Conservation (phyloP, 805 yeast genomes). For the Lachancea thermotolerans region DNA sequence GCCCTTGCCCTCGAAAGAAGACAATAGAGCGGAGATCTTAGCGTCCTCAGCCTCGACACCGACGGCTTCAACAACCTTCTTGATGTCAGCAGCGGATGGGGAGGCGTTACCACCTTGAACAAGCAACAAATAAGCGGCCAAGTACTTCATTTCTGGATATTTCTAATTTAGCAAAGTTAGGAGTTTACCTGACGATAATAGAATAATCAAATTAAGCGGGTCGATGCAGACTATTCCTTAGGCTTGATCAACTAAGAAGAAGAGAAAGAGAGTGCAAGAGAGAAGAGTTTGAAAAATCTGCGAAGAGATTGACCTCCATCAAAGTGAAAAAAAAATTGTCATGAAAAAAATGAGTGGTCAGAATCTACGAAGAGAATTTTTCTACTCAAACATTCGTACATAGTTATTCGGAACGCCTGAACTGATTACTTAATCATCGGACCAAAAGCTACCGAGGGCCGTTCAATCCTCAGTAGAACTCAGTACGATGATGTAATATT, state of each 20-base stretch:
- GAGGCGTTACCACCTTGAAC: conserved; percentile 80
- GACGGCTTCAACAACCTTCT: conserved; percentile 63
- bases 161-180: not conserved
- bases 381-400: no score
- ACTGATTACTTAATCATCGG: no score
- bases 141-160: conserved; percentile 59
- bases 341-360: not conserved
- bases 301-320: not conserved
- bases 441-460: no score
- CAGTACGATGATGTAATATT: no score
- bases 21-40: conserved; percentile 61
- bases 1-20: conserved; percentile 73
- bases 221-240: conserved; percentile 37
- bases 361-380: not conserved
- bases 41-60: conserved; percentile 78
- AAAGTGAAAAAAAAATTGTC: not conserved
- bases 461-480: no score
- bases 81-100: conserved; percentile 74
- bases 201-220: conserved; percentile 34
- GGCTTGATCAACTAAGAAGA: conserved; percentile 8
- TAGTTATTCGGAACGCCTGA: no score
- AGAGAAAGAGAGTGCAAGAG: not conserved
- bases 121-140: conserved; percentile 89
- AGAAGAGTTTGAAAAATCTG: conserved; percentile 1
- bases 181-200: conserved; percentile 14